Conservation (phyloP, 2,329 filamentous ascomycete species). For the Dothidotthia symphoricarpi region DNA sequence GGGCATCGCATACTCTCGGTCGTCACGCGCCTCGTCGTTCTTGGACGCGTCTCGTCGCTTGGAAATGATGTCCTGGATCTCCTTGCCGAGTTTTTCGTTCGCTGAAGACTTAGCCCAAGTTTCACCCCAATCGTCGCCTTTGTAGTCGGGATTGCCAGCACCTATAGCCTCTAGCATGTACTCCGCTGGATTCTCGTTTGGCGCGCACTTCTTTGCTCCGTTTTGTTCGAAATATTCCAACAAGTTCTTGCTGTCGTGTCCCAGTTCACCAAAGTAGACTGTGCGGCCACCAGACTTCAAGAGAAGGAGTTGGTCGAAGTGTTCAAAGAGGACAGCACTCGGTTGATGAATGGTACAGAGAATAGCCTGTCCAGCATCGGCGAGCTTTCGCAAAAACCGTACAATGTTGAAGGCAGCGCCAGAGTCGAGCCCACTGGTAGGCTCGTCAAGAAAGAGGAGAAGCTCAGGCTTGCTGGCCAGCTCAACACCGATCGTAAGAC, state of each 20-base stretch:
- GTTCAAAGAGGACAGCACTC: constrained; percentile 63
- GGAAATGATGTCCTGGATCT: constrained; percentile 44
- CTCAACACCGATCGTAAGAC: constrained; percentile 63
- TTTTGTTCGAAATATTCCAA: constrained; percentile 54
- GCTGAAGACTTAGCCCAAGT: constrained; percentile 45
- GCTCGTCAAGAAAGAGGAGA: constrained; percentile 74
- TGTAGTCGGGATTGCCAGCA: constrained; percentile 45
- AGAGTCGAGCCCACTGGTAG: constrained; percentile 70
- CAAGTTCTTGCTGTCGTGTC: constrained; percentile 43
- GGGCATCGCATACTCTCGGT: constrained; percentile 47
- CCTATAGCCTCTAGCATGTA: constrained; percentile 52
- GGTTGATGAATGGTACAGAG: constrained; percentile 71
- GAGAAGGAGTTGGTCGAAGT: constrained; percentile 65
- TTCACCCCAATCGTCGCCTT: constrained; percentile 48
- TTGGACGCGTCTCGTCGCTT: constrained; percentile 31
- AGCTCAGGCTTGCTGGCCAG: constrained; percentile 66
- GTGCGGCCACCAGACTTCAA: constrained; percentile 65
- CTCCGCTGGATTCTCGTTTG: constrained; percentile 55
- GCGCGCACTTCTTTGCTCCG: constrained; percentile 53
- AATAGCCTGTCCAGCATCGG: constrained; percentile 65
- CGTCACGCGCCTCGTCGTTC: constrained; percentile 41
- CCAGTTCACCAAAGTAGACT: constrained; percentile 64
- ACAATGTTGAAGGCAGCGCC: constrained; percentile 66
- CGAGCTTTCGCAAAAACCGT: constrained; percentile 65
- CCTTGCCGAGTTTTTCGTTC: constrained; percentile 41